Base-by-base conservation (phyloP, 1,284 basidiomycete genomes). In the Puccinia hordei region DNA sequence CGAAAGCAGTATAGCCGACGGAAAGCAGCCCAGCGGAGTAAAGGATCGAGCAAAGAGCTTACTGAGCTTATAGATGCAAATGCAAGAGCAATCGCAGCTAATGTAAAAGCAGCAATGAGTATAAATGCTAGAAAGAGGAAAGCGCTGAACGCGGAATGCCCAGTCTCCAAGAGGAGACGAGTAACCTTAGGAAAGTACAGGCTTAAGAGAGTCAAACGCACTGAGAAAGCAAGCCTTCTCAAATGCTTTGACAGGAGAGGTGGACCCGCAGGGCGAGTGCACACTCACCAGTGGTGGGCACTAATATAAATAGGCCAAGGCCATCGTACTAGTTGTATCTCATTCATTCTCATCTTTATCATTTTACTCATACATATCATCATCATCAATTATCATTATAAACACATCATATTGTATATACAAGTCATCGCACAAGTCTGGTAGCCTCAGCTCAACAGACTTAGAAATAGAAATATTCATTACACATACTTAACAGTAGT, bases 231-330 rank as follows among this genome's bases (percentile, higher is more conserved):
- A n/a, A n/a, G n/a, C 12, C 5, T 65, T 44, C 63, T 65, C 41
- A 65, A 33, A 38, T 65, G 63, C 63, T 65, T 65, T 41, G 9
- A 41, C 22, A 65, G 63, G 33, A 41, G 63, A 44, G 63, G 63
- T 22, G 33, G 63, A 65, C 63, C 35, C 19, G 5, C 13, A 0
- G 63, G 63, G 17, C 33, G 8, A 38, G 63, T 65, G 33, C 35
- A 65, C n/a, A 65, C 63, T 19, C 33, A 65, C 33, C 4, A 65
- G 41, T 65, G 63, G 63, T 65, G 63, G 63, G 63, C 30, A 44
- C 17, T 65, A 65, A 2, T 30, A 59, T 59, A 59, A 59, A 59
- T 59, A 59, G 51, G n/a, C n/a, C n/a, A n/a, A n/a, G n/a, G n/a
- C n/a, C n/a, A 53, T 53, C 17, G 51, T 53, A 8, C 41, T 44